Conservation (phyloP, 805 yeast species). For the Clavispora fructus region DNA sequence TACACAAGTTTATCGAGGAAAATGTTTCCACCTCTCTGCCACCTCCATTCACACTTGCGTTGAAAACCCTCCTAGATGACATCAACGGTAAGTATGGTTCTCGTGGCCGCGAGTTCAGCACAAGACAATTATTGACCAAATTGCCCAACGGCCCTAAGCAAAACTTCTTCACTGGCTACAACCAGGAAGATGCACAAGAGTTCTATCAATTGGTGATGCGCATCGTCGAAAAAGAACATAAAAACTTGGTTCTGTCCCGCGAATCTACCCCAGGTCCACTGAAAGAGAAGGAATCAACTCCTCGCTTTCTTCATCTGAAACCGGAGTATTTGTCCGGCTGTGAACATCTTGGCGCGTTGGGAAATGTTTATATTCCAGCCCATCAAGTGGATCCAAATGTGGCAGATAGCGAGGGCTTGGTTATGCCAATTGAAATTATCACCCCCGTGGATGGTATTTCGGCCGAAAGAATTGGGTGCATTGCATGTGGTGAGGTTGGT, state of each 20-base stretch:
- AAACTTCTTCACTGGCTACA: constrained; percentile 74
- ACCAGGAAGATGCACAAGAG: constrained; percentile 96
- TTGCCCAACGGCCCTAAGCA: constrained; percentile 78
- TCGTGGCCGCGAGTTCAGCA: constrained; percentile 55
- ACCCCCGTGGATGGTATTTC: constrained; percentile 92
- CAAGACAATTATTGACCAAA: constrained; percentile 53
- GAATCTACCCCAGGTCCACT: constrained; percentile 21
- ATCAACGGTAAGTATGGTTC: constrained; percentile 53
- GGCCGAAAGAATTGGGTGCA: constrained; percentile 87
- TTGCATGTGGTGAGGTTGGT: constrained; percentile 88
- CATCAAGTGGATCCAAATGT: constrained; percentile 71
- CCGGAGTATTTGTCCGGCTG: constrained; percentile 32
- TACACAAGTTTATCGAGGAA: constrained; percentile 51
- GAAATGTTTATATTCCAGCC: constrained; percentile 67
- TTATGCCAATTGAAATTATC: constrained; percentile 50
- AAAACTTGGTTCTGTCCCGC: constrained; percentile 19
- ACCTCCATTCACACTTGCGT: constrained; percentile 48
- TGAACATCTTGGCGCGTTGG: constrained; percentile 51
- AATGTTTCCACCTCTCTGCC: constrained; percentile 23
- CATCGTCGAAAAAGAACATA: constrained; percentile 57
- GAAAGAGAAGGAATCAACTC: constrained; percentile 6
- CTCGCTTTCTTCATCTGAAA: constrained; percentile 17
- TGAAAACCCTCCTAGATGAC: constrained; percentile 47
- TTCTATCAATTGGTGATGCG: constrained; percentile 77
- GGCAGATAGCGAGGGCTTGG: constrained; percentile 37